Evolutionary conservation across 2,329 filamentous ascomycete genomes (phyloP).

Genomic region (Fusarium mangiferae): DNA sequence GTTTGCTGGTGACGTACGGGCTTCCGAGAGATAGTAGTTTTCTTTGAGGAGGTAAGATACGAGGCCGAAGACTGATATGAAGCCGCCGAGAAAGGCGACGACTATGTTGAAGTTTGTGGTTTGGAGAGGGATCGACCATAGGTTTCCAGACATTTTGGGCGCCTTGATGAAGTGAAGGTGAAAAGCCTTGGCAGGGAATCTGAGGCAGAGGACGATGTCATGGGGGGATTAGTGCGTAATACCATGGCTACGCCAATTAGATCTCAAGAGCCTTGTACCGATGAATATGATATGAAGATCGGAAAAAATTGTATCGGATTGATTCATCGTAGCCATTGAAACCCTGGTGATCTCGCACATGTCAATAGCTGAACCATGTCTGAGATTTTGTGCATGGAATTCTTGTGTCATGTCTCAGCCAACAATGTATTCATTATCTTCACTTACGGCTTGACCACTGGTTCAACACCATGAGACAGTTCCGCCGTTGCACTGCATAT

Average conservation of each 20-base stretch:
- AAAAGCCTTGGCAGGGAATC: neutral
- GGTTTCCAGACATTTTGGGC: constrained; percentile 24
- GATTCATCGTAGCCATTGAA: neutral
- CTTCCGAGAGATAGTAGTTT: constrained; percentile 90
- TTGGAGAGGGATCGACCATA: constrained; percentile 59
- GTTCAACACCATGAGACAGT: neutral
- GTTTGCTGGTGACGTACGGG: constrained; percentile 66
- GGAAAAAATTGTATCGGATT: neutral
- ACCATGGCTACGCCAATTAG: constrained; percentile 1
- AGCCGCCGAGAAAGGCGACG: constrained; percentile 82
- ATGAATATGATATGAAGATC: neutral
- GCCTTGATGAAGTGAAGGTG: neutral
- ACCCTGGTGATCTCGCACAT: neutral
- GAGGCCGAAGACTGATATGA: constrained; percentile 88
- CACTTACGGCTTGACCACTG: neutral
- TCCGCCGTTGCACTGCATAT: neutral
- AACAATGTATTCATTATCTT: neutral
- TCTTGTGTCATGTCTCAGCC: neutral
- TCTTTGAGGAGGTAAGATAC: constrained; percentile 93
- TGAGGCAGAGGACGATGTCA: neutral
- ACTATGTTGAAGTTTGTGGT: constrained; percentile 86
- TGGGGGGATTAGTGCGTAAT: neutral
- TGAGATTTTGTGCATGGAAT: neutral
- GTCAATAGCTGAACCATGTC: neutral
- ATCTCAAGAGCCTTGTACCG: neutral